Evolutionary conservation across 2,329 filamentous ascomycete species (phyloP), one percentile per base, ranked within the genome.

Genomic region (Knufia fluminis): DNA sequence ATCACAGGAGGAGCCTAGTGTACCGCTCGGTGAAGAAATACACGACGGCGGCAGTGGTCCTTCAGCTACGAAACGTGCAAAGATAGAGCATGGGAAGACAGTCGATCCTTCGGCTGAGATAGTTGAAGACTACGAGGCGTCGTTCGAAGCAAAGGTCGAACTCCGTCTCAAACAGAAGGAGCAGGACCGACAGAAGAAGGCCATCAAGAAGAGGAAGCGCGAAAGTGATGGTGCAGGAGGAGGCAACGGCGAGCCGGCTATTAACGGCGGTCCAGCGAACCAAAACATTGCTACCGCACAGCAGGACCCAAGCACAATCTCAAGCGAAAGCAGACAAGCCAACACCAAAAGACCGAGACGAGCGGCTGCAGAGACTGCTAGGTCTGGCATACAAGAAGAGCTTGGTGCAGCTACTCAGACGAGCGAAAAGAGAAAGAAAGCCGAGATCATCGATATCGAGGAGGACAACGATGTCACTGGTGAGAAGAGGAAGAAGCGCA

Each of bases 111-210:
- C 7, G 23, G 20, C 16, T 23, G 39, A 43, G 3, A 24, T 7
- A 23, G 33, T 28, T 7, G 24, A 31, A 33, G 46, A 48, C 1
- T 44, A 54, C 12, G 52, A 54, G n/a, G 19, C 44, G 1, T 35
- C 47, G 2, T 26, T 23, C 17, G 49, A 52, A 17, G 48, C 47
- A 19, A 70, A 71, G 42, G 71, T 74, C 0, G 68, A 71, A 47
- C 64, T 66, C 16, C 61, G 69, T n/a, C 50, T 72, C 31, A 63
- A 61, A 40, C 66, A 70, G 35, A 71, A 67, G 49, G 69, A 71
- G 50, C 66, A 69, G 44, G 59, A 58, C 10, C 64, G 67, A 16
- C 61, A 61, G 40, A 51, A 62, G 2, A 66, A 64, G 40, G 52
- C 59, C 3, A 64, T 68, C 36, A 66, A 62, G 64, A 72, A 66